Base-by-base conservation (phyloP, 176 grass and related monocot species). In the Ensete glaucum region DNA sequence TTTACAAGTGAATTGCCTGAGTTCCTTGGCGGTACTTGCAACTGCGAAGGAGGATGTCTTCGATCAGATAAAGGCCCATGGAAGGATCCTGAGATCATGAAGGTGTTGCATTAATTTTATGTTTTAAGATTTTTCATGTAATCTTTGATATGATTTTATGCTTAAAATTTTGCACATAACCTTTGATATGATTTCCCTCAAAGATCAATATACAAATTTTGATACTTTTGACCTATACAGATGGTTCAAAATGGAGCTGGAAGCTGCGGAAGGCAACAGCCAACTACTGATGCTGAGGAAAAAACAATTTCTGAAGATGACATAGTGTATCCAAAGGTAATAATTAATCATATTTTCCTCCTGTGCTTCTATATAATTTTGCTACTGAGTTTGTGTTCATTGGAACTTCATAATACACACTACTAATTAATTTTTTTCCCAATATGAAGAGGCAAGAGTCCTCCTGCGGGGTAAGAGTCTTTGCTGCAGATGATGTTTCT, bases 21-120 rank as follows among this genome's bases (percentile, higher is more conserved):
- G 73, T 89, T 98, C 87, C 89, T 98, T 50, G 95, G 95, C 71
- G 95, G 95, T 73, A 85, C 90, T 19, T 98, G 90, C 82, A 81
- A 78, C 29, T 98, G 95, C 23, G 78, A 98, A 85, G 88, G 90
- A 66, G 95, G 95, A 51, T 98, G 95, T 73, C 83, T 85, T 81
- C 89, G 84, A 70, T 89, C 95, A 25, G 95, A 98, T 78, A 98
- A 98, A 74, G 95, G 95, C 68, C 95, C 95, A 64, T 98, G 95
- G 95, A 98, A 98, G 71, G 86, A 94, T 75, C 72, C 84, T 24
- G 90, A 98, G 85, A 73, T 91, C 64, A 73, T 91, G 34, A 98
- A 91, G 80, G 95, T 98, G 50, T 8, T 52, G n/a, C 57, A 62
- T 6, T 62, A 17, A 16, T 19, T 20, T 70, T 20, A 5, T 19